Base-by-base conservation (phyloP, 176 grass and related monocot genomes). In the Poa pratensis region DNA sequence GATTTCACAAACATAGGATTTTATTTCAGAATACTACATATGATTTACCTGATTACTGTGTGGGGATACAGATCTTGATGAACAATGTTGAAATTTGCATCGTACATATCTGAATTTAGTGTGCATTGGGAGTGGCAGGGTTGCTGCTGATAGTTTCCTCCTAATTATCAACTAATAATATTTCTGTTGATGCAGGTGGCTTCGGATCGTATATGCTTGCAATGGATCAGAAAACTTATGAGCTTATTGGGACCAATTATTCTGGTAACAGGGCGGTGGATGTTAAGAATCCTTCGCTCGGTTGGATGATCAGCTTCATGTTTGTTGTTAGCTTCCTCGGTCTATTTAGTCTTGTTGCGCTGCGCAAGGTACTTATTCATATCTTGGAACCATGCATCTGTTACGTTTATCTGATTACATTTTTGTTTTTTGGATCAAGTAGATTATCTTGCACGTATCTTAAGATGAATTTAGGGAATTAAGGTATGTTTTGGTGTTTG, bases 291-390 rank as follows among this genome's bases (percentile, higher is more conserved):
- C 96, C 93, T 69, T 93, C 93, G 2, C 77, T 98, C 23, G 84
- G 91, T 27, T 98, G 96, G 96, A 95, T 98, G 93, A 95, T 95
- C 18, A 89, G 93, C 7, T 98, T 95, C 83, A 93, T 95, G 91
- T 98, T 95, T 80, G 86, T 92, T 2, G 91, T 98, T 45, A 95
- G 96, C 55, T 98, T 98, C 58, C 88, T 95, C 46, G 96, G 96
- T 9, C 80, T 98, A 46, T 98, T 98, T 79, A 95, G 96, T 83
- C 89, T 98, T 20, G 96, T 98, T 18, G 85, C 96, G 42, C 81
- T 98, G 15, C 90, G 91, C 15, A 95, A 98, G 96, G 96, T 95
- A 93, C 0, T 32, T 6, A 53, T 20, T 66, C 57, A 40, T 34
- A 43, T 78, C 23, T 15, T 32, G 23, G 50, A 62, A 78, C 2